Base-by-base conservation (phyloP, 1,139 yeast species). In the Candida neerlandica region DNA sequence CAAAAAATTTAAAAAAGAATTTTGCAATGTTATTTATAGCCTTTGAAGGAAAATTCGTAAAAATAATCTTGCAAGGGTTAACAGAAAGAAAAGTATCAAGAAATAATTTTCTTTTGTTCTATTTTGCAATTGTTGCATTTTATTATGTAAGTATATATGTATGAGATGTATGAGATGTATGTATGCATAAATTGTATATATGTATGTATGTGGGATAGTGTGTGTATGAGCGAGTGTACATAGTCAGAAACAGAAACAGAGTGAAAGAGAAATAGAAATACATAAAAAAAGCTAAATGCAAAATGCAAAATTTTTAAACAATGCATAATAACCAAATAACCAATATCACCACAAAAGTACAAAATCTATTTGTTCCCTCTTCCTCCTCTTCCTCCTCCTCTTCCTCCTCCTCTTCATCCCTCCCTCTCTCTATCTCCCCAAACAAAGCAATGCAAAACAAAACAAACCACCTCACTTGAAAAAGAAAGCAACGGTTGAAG, bases 41-140 rank as follows among this genome's bases (percentile, higher is more conserved):
- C 12, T 7, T 35, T 10, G 21, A 35, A 11, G 14, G 9, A 18
- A 35, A 35, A 21, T 35, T 35, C 40, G 40, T 35, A 35, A 21
- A 18, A 35, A 15, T n/a, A 35, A 35, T 21, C 40, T 35, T 35
- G 40, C 40, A 35, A 35, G 40, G 40, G 40, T 35, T 35, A 35
- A 37, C 15, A 18, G 9, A 6, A 35, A 35, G 12, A 11, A 19
- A 35, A 35, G 39, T 35, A 35, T 35, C 39, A 35, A 35, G 39
- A 35, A 35, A 35, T 35, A 35, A 23, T 30, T 41, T 27, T 12
- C 21, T 27, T 15, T 41, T 16, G 18, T 29, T 41, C 34, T 41
- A 30, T 41, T 41, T 30, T 35, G 39, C 39, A 35, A 35, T 35
- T 35, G 26, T 35, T 35, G 39, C 39, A 35, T 35, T 33, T 35